Base-by-base conservation (phyloP, 352 stramenopile genomes). In the Pythium sp. region DNA sequence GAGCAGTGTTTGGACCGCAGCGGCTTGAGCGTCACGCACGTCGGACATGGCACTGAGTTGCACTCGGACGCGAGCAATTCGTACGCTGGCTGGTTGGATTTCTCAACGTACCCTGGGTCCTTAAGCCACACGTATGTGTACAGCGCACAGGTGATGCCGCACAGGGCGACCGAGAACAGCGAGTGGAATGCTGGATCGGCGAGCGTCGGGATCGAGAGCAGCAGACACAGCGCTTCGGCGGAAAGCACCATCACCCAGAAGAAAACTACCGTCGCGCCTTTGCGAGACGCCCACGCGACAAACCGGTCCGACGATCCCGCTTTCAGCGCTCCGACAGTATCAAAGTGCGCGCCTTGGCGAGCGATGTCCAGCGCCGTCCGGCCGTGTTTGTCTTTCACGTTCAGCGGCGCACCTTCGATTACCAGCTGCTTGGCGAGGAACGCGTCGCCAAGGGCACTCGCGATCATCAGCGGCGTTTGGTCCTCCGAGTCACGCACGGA, bases 361-460 rank as follows among this genome's bases (percentile, higher is more conserved):
- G 85, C 86, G 62, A 95, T 93, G 53, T 90, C 79, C 46, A 95
- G 72, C n/a, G 87, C 85, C 20, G 79, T 89, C 58, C 87, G 76
- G 8, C 87, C 85, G 41, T 93, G 82, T 51, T 90, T 89, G 66
- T 94, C 87, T 43, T 79, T 78, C 5, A 76, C 74, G 2, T 86
- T 72, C 30, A 91, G 41, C 7, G 85, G 86, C 18, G 85, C 84
- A 43, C 85, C 87, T 81, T 95, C 87, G 11, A 95, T 72, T 20
- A 95, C 87, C 7, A 95, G 80, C 62, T 95, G 87, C 72, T 95
- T 95, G 28, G 84, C 80, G 20, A 95, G 68, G 58, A 93, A 95
- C 0, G 87, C 73, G 59, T 95, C 87, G 30, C 86, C 86, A 0
- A 95, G 64, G n/a, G 87, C 86, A 32, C 77, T 82, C 14, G 87